Evolutionary conservation across 1,284 basidiomycete species (phyloP).

Genomic region (Malassezia psittaci): DNA sequence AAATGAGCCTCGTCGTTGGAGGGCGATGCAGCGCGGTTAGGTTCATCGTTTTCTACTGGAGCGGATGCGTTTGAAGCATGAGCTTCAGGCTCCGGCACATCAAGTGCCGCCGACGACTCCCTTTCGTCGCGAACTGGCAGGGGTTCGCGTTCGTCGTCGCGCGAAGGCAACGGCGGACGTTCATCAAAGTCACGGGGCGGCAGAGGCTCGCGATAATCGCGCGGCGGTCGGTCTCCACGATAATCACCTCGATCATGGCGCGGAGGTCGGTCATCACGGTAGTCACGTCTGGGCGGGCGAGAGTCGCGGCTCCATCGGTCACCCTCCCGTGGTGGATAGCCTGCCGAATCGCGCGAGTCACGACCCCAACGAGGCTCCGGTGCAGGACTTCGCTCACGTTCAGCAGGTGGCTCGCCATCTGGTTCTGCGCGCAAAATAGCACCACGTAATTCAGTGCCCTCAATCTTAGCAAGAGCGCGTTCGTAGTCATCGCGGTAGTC

Average conservation of each 20-base stretch:
- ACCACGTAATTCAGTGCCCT: constrained; percentile 43
- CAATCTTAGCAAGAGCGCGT: constrained; percentile 40
- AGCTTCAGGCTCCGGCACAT: background rate
- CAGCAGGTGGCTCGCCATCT: constrained; percentile 12
- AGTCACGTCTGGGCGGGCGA: background rate
- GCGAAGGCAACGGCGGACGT: background rate
- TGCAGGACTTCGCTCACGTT: constrained; percentile 32
- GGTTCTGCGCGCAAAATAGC: constrained; percentile 43
- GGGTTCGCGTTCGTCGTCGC: background rate
- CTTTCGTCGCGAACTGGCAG: constrained; percentile 1
- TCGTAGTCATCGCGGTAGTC: constrained; percentile 44
- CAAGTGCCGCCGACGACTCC: background rate
- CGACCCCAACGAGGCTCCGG: background rate
- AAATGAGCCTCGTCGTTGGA: background rate
- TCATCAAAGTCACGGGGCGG: constrained; percentile 1
- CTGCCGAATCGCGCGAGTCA: background rate
- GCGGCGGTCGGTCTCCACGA: background rate
- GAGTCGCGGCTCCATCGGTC: constrained; percentile 1
- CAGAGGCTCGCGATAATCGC: constrained; percentile 2
- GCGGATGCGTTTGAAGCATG: background rate
- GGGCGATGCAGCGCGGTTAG: background rate
- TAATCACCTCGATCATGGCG: constrained; percentile 1
- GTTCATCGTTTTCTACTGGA: background rate
- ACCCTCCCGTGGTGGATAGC: background rate
- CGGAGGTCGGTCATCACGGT: constrained; percentile 14